A percentile compares a stretch with the other conserved stretches of the same genome.
These are phyloP conservation scores for Trapa incisa DNA, from an alignment of 345 rosid species.

Conservation along the genomic window DNA sequence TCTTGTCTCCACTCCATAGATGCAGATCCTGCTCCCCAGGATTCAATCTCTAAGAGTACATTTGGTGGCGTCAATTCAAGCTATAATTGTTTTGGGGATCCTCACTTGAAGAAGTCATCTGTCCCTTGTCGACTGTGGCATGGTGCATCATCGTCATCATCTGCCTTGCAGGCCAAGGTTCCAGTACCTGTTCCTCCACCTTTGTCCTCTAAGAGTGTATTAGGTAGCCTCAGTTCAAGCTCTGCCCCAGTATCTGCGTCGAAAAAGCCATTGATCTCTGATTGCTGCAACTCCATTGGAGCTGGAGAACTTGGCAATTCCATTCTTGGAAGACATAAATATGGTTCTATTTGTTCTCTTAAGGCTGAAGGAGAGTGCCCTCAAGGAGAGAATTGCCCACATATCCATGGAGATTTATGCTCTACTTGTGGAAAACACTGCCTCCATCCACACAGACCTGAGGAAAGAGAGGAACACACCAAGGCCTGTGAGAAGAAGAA, in stretches of 20 bases:
- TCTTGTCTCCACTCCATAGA: constrained; percentile 18
- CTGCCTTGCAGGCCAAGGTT: constrained; percentile 19
- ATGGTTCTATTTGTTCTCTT: constrained; percentile 60
- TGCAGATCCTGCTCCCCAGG: constrained; percentile 18
- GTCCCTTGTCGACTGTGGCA: constrained; percentile 15
- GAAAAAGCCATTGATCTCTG: constrained; percentile 23
- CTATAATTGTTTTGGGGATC: constrained; percentile 23
- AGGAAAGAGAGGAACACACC: constrained; percentile 68
- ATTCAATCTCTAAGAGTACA: constrained; percentile 15
- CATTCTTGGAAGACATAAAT: constrained; percentile 34
- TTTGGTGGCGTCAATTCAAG: constrained; percentile 13
- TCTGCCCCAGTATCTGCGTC: constrained; percentile 28
- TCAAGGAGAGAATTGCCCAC: constrained; percentile 68
- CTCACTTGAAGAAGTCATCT: constrained; percentile 23
- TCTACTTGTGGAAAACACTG: constrained; percentile 73
- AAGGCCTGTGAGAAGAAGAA: constrained; percentile 64
- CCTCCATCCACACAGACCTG: constrained; percentile 71
- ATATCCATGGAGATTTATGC: constrained; percentile 78
- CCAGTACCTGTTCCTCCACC: constrained; percentile 16
- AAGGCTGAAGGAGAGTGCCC: constrained; percentile 85
- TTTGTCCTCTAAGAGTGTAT: constrained; percentile 16
- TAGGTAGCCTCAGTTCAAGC: constrained; percentile 11
- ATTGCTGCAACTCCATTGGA: constrained; percentile 16
- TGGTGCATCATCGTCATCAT: constrained; percentile 35
- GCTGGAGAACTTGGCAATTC: constrained; percentile 20